Conservation (phyloP, 1,284 basidiomycete species). For the Ceratobasidium sp. region DNA sequence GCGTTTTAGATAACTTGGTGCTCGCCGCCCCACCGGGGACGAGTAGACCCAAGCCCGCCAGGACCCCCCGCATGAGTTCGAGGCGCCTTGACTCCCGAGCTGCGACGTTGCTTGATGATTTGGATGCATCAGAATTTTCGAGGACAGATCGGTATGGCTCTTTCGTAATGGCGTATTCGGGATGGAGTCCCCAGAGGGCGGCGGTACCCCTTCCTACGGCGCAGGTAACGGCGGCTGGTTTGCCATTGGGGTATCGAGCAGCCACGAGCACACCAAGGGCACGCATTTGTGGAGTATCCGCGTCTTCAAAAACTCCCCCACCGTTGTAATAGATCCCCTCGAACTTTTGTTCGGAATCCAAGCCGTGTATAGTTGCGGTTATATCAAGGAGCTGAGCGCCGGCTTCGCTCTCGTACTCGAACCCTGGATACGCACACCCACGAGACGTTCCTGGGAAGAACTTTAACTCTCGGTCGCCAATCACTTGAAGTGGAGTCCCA, state of each 20-base stretch:
- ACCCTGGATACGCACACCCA: slow-evolving; percentile 63
- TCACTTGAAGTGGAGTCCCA: slow-evolving; percentile 56
- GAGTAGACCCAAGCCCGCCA: slow-evolving; percentile 57
- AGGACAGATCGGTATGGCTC: slow-evolving; percentile 54
- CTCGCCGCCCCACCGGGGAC: slow-evolving; percentile 38
- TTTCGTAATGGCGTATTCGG: slow-evolving; percentile 64
- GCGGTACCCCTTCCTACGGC: slow-evolving; percentile 63
- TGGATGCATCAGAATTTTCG: slow-evolving; percentile 42
- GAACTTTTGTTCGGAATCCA: slow-evolving; percentile 40
- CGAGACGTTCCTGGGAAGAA: slow-evolving; percentile 64
- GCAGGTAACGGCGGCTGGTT: slow-evolving; percentile 61
- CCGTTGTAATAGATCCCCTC: slow-evolving; percentile 62
- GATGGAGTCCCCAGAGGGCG: slow-evolving; percentile 66
- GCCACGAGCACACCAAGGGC: slow-evolving; percentile 47
- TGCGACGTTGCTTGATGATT: background rate
- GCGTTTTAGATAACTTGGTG: slow-evolving; percentile 28
- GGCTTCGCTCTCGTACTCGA: slow-evolving; percentile 57
- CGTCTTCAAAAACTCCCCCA: slow-evolving; percentile 56
- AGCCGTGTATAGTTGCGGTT: slow-evolving; percentile 35
- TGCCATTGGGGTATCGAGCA: slow-evolving; percentile 48
- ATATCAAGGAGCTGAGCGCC: slow-evolving; percentile 50
- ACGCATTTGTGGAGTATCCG: slow-evolving; percentile 42
- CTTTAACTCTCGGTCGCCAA: slow-evolving; percentile 57
- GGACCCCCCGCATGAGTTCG: slow-evolving; percentile 54
- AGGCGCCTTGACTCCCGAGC: slow-evolving; percentile 50